Evolutionary conservation across 1,139 yeast species (phyloP), one percentile per base, ranked within the genome.

Genomic region (Diutina rugosa): DNA sequence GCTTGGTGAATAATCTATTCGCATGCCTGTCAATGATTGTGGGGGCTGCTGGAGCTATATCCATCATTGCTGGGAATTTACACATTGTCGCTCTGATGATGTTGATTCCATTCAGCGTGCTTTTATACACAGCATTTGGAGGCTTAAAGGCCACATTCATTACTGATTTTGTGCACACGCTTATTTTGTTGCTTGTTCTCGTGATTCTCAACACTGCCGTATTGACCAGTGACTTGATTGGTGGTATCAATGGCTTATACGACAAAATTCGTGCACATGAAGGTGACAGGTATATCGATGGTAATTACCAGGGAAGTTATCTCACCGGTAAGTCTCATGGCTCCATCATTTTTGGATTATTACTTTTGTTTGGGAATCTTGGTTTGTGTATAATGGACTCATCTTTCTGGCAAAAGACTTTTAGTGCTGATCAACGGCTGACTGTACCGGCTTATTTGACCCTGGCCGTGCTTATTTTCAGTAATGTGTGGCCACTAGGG

Each of bases 101-200:
- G 66, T 63, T 72, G 56, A 68, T 71, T 55, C 74, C 74, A 16
- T 69, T 72, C 60, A 73, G 74, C 4, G 75, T 72, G 12, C 59
- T 71, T 47, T 58, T 69, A 46, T 44, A 44, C 59, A 90, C 96
- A 3, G 70, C 89, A 57, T 86, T 87, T 62, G 97, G 97, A 60
- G 97, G 97, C 64, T 80, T 90, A 64, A 89, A 87, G 67, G 95
- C 97, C 29, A 90, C 96, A 4, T 88, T 90, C 69, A n/a, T 44
- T 9, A 44, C 46, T 16, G 46, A 44, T 8, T 44, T 10, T 16
- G 46, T 44, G 73, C 75, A 72, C 56, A 26, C 53, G 29, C 29
- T 51, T n/a, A 35, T 51, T 12, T 18, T 51, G 9, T 35, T 51
- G 14, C 32, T 51, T 3, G 46, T 51, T 21, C 45, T 51, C 8